phyloP scores from a whole-genome alignment of 352 stramenopile genomes.

The Phytophthora sojae region DNA sequence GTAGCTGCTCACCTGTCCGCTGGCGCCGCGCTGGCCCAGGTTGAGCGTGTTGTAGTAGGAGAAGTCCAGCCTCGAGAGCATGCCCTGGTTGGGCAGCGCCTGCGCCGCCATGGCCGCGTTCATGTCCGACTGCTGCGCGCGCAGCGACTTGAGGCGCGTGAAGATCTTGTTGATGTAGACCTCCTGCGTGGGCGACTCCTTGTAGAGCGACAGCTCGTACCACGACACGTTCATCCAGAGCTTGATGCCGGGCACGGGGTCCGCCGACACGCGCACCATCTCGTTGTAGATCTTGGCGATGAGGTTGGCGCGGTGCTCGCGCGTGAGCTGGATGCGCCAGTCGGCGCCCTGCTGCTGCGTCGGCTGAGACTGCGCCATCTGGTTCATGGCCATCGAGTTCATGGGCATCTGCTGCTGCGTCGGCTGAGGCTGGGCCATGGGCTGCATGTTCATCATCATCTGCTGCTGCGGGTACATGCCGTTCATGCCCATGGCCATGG shows the following conservation, averaged over 20 bases:
- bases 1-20: conserved; percentile 45
- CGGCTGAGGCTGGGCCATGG: no score
- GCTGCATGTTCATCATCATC: conserved; percentile 66
- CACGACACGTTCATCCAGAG: conserved; percentile 91
- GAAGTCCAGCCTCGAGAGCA: conserved; percentile 82
- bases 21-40: conserved; percentile 43
- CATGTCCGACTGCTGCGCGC: conserved; percentile 78
- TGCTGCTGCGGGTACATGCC: conserved; percentile 46
- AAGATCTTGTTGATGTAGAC: conserved; percentile 93
- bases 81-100: conserved; percentile 71
- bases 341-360: conserved; percentile 31
- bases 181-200: conserved; percentile 86
- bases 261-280: conserved; percentile 82
- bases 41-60: conserved; percentile 84
- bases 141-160: conserved; percentile 82
- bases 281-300: conserved; percentile 92
- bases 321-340: conserved; percentile 83
- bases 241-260: conserved; percentile 83
- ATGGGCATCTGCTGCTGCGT: conserved; percentile 27
- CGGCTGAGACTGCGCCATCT: conserved; percentile 39
- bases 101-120: conserved; percentile 73
- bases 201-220: conserved; percentile 89
- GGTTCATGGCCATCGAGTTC: conserved; percentile 25
- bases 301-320: conserved; percentile 83
- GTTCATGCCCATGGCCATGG: conserved; percentile 50